Evolutionary conservation across 2,329 filamentous ascomycete genomes (phyloP).

Genomic region (Talaromyces sp.): DNA sequence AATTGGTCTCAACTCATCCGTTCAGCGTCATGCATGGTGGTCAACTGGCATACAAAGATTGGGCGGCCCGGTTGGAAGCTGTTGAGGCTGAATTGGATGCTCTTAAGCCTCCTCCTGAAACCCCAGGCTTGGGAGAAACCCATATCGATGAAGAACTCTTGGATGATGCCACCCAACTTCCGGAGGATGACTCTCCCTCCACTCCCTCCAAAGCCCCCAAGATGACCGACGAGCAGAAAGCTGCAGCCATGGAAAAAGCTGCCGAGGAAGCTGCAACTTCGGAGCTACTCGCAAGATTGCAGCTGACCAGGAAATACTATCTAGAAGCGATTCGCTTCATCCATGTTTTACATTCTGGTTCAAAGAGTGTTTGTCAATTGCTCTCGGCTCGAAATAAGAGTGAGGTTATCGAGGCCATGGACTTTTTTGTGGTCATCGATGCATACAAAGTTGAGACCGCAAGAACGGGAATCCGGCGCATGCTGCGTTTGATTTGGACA

Average conservation of each 20-base stretch:
- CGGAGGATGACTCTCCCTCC: slow-evolving; percentile 37
- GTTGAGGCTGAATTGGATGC: slow-evolving; percentile 79
- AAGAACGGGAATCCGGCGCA: slow-evolving; percentile 84
- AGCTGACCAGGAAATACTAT: slow-evolving; percentile 85
- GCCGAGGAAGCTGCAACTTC: slow-evolving; percentile 84
- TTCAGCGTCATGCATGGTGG: slow-evolving; percentile 90
- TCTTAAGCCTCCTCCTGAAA: slow-evolving; percentile 71
- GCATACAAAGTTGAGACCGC: slow-evolving; percentile 95
- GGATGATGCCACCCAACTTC: slow-evolving; percentile 82
- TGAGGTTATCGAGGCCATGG: slow-evolving; percentile 97
- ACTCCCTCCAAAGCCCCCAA: slow-evolving; percentile 61
- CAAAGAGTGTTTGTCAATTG: slow-evolving; percentile 75
- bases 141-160: slow-evolving; percentile 73
- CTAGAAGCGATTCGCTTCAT: slow-evolving; percentile 92
- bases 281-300: slow-evolving; percentile 81
- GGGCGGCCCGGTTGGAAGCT: slow-evolving; percentile 74
- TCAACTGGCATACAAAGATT: slow-evolving; percentile 77
- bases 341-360: slow-evolving; percentile 79
- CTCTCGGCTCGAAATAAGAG: slow-evolving; percentile 95
- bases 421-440: slow-evolving; percentile 93
- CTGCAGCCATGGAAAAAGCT: slow-evolving; percentile 69
- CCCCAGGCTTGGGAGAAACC: slow-evolving; percentile 67
- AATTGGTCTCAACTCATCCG: slow-evolving; percentile 87
- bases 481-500: slow-evolving; percentile 97
- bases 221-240: slow-evolving; percentile 76